phyloP scores from a whole-genome alignment of 495 filamentous ascomycete species.

The Hypoxylon lienhwacheense region DNA sequence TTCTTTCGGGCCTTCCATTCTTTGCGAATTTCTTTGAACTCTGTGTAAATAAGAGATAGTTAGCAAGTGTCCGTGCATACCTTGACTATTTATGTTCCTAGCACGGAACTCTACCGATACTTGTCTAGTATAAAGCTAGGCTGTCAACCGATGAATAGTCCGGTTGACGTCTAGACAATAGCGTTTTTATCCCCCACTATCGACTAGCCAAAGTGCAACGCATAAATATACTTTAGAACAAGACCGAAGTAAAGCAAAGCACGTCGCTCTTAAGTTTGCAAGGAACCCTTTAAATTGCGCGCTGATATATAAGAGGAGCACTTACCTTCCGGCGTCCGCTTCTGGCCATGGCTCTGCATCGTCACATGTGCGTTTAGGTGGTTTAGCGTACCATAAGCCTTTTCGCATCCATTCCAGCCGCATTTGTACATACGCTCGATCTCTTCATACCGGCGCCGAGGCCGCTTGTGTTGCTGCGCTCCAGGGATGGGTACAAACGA shows the following conservation, averaged over 20 bases:
- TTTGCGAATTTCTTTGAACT: slow-evolving; percentile 99
- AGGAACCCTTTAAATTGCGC: neutral
- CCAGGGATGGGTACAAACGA: slow-evolving; percentile 98
- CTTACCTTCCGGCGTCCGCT: slow-evolving; percentile 96
- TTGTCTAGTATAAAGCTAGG: slow-evolving; percentile 19
- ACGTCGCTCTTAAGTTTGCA: neutral
- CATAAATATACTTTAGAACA: slow-evolving; percentile 3
- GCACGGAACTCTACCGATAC: slow-evolving; percentile 4
- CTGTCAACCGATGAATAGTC: slow-evolving; percentile 8
- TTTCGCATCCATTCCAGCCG: slow-evolving; percentile 97
- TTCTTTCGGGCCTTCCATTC: slow-evolving; percentile 99
- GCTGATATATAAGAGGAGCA: slow-evolving; percentile 12
- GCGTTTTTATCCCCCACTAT: neutral
- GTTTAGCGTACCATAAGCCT: slow-evolving; percentile 95
- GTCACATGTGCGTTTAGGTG: slow-evolving; percentile 97
- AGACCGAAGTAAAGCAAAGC: neutral
- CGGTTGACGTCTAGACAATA: slow-evolving; percentile 10
- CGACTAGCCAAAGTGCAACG: slow-evolving; percentile 1
- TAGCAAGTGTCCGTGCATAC: slow-evolving; percentile 10
- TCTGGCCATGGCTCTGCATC: slow-evolving; percentile 92
- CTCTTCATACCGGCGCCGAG: slow-evolving; percentile 92
- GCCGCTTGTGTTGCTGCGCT: slow-evolving; percentile 95
- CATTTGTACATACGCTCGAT: slow-evolving; percentile 99
- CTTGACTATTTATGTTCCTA: neutral
- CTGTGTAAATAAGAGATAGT: slow-evolving; percentile 49